Evolutionary conservation across 192 early-diverging fungal genomes (phyloP).

Genomic region (Chytriomyces hyalinus): DNA sequence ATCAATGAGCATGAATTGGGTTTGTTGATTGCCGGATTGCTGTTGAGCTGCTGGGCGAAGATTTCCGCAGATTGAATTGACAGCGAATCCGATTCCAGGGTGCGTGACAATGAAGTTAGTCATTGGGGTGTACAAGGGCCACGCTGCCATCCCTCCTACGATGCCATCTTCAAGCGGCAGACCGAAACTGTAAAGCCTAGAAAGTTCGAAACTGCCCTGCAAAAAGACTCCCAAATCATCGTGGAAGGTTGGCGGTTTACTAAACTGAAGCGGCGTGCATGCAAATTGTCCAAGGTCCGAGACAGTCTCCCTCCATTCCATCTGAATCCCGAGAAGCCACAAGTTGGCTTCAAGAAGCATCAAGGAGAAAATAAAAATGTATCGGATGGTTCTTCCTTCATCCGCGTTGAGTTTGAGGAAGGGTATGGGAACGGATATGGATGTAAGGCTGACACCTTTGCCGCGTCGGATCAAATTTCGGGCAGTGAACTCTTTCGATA

Average conservation of each 20-base stretch:
- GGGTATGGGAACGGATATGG: neutral
- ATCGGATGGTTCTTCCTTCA: neutral
- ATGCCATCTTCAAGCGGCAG: slow-evolving; percentile 19
- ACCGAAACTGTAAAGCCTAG: slow-evolving; percentile 10
- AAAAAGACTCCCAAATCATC: slow-evolving; percentile 17
- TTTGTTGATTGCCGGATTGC: neutral
- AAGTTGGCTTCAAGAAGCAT: neutral
- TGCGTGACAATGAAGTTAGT: neutral
- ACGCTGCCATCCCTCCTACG: slow-evolving; percentile 14
- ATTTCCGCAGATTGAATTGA: slow-evolving; percentile 16
- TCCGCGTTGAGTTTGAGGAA: neutral
- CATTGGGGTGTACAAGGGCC: slow-evolving; percentile 5
- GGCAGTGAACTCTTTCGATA: neutral
- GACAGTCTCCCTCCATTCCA: neutral
- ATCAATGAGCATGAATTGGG: neutral
- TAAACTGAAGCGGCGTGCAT: neutral
- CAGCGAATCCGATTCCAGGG: neutral
- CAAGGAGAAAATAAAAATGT: neutral
- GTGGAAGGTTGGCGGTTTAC: neutral
- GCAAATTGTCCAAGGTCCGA: neutral
- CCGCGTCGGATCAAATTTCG: neutral
- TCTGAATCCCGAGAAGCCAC: neutral
- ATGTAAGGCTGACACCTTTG: neutral
- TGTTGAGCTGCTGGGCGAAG: neutral
- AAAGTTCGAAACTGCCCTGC: slow-evolving; percentile 3